A percentile compares a stretch with the other conserved stretches of the same genome.
These are phyloP conservation scores for Fulvia fulva DNA, from an alignment of 2,329 filamentous ascomycete species.

Conservation along the genomic window DNA sequence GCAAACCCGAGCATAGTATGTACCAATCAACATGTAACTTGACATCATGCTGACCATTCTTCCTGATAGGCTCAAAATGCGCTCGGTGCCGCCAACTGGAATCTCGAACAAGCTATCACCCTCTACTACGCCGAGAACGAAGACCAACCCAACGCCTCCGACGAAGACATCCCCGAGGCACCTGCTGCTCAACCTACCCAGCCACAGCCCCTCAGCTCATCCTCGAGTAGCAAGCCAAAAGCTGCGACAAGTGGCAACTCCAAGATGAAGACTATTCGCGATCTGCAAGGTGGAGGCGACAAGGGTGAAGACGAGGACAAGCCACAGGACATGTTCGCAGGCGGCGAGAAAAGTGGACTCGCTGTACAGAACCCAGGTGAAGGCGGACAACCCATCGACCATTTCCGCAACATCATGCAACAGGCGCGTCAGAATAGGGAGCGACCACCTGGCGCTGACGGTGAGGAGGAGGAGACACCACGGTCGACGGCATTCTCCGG, in stretches of 20 bases:
- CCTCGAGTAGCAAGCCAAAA: conserved; percentile 23
- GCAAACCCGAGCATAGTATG: conserved; percentile 32
- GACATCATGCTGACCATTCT: neutral
- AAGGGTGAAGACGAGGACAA: conserved; percentile 60
- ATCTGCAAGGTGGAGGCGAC: conserved; percentile 51
- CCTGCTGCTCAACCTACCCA: conserved; percentile 10
- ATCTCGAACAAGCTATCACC: conserved; percentile 43
- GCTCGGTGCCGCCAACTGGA: conserved; percentile 43
- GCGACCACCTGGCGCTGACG: conserved; percentile 49
- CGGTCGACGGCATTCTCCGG: conserved; percentile 56
- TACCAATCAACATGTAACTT: neutral
- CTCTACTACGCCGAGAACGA: conserved; percentile 45
- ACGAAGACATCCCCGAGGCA: conserved; percentile 30
- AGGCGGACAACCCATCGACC: conserved; percentile 40
- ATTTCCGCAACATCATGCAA: conserved; percentile 49
- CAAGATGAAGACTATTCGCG: conserved; percentile 42
- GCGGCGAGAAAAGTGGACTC: conserved; percentile 78
- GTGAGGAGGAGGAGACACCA: conserved; percentile 42
- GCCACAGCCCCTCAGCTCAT: conserved; percentile 12
- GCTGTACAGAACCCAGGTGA: conserved; percentile 60
- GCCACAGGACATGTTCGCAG: conserved; percentile 70
- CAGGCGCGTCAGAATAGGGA: conserved; percentile 54
- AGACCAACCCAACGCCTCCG: conserved; percentile 33
- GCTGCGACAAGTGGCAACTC: conserved; percentile 17
- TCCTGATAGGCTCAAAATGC: conserved; percentile 41